Base-by-base conservation (phyloP, 139 green algal genomes). In the Chlamydomonas sp. region DNA sequence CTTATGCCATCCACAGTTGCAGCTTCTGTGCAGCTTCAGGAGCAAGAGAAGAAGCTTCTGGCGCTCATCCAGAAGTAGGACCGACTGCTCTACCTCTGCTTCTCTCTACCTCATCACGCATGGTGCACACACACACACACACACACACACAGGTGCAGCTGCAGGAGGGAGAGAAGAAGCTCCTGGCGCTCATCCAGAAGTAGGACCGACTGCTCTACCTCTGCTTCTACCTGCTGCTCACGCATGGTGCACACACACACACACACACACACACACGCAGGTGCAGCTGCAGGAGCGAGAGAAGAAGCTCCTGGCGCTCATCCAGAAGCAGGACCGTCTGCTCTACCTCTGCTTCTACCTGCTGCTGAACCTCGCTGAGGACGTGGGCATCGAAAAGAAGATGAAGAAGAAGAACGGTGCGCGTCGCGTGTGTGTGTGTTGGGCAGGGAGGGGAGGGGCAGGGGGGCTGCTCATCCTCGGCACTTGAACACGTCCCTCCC, bases 291-390 rank as follows among this genome's bases (percentile, higher is more conserved):
- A n/a, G n/a, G n/a, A n/a, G n/a, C n/a, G n/a, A n/a, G 82, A 92
- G 77, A 69, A 76, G 37, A 81, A 84, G 31, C 71, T 94, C 65
- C 65, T 86, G 43, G 71, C 58, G 6, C 61, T 86, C 29, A 84
- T 90, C 5, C 80, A 89, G 73, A 88, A 84, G 39, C 88, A 94
- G 76, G 88, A 92, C 78, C 77, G 78, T 5, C 78, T 92, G 68
- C 70, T 92, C 61, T 90, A 89, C 76, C 66, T 89, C n/a, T 81
- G 75, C 61, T 79, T 89, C 47, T 88, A 89, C 48, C 80, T 91
- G 78, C 84, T 96, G 79, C 84, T 94, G 35, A 91, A 92, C 75
- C 82, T 96, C 62, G 73, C 82, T n/a, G 87, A 96, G 80, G 88
- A 96, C 65, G 68, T 83, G 13, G 73, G 39, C 28, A 77, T 96